These are phyloP conservation scores for Pseudocercospora fuligena DNA, from an alignment of 2,329 filamentous ascomycete genomes.

Conservation along the genomic window DNA sequence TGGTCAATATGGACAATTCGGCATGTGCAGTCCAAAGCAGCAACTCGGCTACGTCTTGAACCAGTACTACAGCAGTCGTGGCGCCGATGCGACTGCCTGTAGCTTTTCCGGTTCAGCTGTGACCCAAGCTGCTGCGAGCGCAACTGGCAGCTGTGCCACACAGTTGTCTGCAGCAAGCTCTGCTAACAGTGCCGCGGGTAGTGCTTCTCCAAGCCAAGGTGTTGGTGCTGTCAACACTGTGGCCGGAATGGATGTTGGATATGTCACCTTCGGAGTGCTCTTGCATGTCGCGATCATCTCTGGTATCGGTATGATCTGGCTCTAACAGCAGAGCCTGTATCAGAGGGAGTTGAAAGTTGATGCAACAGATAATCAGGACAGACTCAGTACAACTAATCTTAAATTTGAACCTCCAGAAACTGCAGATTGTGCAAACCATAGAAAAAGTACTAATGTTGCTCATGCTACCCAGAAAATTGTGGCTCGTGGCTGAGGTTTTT, in stretches of 20 bases:
- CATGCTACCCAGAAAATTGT: no score
- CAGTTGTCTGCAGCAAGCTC: constrained; percentile 67
- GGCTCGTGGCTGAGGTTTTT: neutral
- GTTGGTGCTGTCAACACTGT: constrained; percentile 26
- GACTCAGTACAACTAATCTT: no score
- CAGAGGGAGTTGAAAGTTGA: neutral
- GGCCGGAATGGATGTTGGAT: constrained; percentile 23
- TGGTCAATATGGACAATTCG: constrained; percentile 77
- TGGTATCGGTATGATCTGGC: constrained; percentile 36
- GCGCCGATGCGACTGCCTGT: constrained; percentile 62
- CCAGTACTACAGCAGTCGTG: constrained; percentile 68
- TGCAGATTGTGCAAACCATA: no score
- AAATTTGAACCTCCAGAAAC: no score
- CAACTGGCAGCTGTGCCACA: constrained; percentile 58
- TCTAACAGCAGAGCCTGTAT: neutral
- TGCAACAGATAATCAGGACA: neutral
- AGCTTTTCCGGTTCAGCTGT: constrained; percentile 71
- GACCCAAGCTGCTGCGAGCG: constrained; percentile 54
- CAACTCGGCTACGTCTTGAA: constrained; percentile 76
- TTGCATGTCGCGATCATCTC: constrained; percentile 33
- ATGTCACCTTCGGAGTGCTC: constrained; percentile 32
- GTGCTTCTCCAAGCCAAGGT: constrained; percentile 22
- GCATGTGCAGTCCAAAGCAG: constrained; percentile 72
- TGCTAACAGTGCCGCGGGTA: constrained; percentile 53
- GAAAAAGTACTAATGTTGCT: no score